phyloP scores from a whole-genome alignment of 345 rosid genomes.

The Brassica juncea region DNA sequence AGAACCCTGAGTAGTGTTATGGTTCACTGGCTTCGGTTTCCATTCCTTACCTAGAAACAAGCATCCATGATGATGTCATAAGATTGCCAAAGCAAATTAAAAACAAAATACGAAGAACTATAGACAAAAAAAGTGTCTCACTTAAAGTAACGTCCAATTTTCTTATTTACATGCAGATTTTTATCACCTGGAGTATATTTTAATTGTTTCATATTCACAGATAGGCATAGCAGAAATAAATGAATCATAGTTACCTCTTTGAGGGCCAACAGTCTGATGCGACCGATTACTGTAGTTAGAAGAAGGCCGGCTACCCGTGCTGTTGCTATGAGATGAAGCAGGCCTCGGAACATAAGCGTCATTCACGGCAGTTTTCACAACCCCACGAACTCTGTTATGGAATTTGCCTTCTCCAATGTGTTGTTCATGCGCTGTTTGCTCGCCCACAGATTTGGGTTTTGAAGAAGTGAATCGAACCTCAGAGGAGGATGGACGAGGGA shows the following conservation, averaged over 20 bases:
- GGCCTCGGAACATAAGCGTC: constrained; percentile 58
- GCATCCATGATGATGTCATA: constrained; percentile 20
- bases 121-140: background rate
- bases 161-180: background rate
- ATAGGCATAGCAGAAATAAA: background rate
- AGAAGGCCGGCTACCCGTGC: constrained; percentile 71
- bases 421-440: constrained; percentile 45
- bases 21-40: constrained; percentile 78
- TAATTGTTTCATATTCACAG: constrained; percentile 3
- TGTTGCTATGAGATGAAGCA: constrained; percentile 53
- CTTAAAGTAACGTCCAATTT: background rate
- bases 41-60: constrained; percentile 71
- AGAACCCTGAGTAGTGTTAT: constrained; percentile 51
- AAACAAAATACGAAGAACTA: constrained; percentile 15
- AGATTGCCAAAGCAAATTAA: constrained; percentile 7
- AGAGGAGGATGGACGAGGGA: constrained; percentile 55
- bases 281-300: constrained; percentile 73
- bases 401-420: constrained; percentile 52
- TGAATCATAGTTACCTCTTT: constrained; percentile 54
- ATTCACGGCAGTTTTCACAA: constrained; percentile 49
- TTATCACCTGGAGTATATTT: background rate
- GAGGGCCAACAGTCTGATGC: constrained; percentile 61
- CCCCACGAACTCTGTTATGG: constrained; percentile 55
- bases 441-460: constrained; percentile 64
- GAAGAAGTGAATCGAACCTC: constrained; percentile 59